Conservation (phyloP, 139 green algal species). For the Coccomyxa sp. region DNA sequence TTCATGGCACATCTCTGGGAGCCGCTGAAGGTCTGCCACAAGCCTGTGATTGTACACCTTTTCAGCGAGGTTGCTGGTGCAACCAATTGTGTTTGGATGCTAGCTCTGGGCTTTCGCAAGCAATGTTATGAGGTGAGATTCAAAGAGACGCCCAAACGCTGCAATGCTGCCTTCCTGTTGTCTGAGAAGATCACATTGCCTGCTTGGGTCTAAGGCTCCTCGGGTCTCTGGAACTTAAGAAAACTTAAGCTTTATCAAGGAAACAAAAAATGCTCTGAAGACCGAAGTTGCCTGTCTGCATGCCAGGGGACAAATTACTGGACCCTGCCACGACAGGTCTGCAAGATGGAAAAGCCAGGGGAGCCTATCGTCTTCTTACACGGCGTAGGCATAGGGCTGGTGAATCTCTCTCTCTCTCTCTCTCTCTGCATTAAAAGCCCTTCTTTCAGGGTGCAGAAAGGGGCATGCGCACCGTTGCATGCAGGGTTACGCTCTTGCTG, state of each 20-base stretch:
- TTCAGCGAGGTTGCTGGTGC: conserved; percentile 18
- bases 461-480: background rate
- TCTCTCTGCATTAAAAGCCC: too few relatives aligned
- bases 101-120: conserved; percentile 17
- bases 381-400: conserved; percentile 40
- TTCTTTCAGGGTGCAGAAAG: too few relatives aligned
- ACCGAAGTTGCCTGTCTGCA: background rate
- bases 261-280: background rate
- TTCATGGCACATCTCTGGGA: conserved; percentile 53
- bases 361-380: conserved; percentile 49
- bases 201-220: background rate
- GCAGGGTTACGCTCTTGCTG: background rate
- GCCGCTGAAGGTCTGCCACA: conserved; percentile 37
- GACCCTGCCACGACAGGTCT: background rate
- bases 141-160: background rate
- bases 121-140: background rate
- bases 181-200: background rate
- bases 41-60: conserved; percentile 38
- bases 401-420: background rate
- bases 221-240: background rate
- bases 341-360: background rate
- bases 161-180: background rate
- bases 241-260: background rate
- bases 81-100: background rate
- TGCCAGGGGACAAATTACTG: background rate